Evolutionary conservation across 345 rosid species (phyloP), one percentile per base, ranked within the genome.

Genomic region (Salix suchowensis): DNA sequence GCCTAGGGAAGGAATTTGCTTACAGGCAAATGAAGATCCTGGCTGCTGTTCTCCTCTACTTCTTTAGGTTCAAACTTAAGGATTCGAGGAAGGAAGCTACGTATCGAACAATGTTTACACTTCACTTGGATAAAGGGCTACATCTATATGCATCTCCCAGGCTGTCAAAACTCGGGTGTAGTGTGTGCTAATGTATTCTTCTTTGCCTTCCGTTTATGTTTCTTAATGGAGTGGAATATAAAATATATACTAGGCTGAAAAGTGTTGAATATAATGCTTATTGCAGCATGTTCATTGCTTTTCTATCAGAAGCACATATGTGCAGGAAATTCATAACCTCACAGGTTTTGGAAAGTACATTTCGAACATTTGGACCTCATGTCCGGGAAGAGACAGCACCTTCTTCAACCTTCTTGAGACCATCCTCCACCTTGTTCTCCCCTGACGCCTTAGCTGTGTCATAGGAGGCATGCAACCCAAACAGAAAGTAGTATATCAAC

Each of bases 1-100:
- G 88, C 79, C 67, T 83, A 8, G 88, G 86, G 14, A 87, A 82
- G 74, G 89, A 84, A 75, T 86, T 80, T 78, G 89, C 85, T 11
- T 80, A 82, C 37, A 73, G 85, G 67, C 86, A 87, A 69, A 81
- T 84, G 87, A 87, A 82, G 80, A 77, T 81, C 26, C 65, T 87
- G 65, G 83, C 84, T 30, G 85, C 81, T 26, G 54, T 64, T 37
- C 84, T 87, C 4, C 68, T 84, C 60, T 40, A 72, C 54, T 81
- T 79, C 72, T 84, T 78, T 73, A 60, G 76, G 37, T 80, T 86
- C 80, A 72, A 70, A 68, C 80, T 86, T n/a, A 74, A 66, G 36
- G 80, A 86, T 65, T 83, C 64, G 77, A 83, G 37, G 3, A 79
- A 73, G 6, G 81, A 71, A 77, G 82, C 77, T 2, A 68, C 78